Evolutionary conservation across 768 basidiomycete species (phyloP), one percentile per base, ranked within the genome.

Genomic region (Rhodotorula graminis): DNA sequence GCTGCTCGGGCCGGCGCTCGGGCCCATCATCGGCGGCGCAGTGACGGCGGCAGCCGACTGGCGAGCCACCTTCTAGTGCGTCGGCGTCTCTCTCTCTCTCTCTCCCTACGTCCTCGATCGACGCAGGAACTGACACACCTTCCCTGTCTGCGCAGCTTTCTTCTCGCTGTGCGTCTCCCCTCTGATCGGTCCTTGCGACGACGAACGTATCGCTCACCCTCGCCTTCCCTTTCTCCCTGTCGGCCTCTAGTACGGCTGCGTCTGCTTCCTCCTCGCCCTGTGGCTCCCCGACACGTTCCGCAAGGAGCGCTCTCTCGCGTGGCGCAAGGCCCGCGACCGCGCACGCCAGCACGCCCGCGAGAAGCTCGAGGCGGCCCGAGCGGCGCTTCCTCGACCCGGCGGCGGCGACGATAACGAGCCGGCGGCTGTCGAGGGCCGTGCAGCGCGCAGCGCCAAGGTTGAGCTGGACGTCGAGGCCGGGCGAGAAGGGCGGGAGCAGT

Each of bases 251-350:
- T 78, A 76, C 64, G 75, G 74, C 27, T 65, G 46, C 21, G 23
- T 61, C 33, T 73, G 70, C 49, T 55, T 69, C 33, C 55, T 61
- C 21, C 52, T 70, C 80, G 66, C 89, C 47, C 80, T 88, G 15
- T 73, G 68, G 78, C 90, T 93, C 83, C 86, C 85, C 69, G 92
- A 94, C 77, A 91, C 91, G 1, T 94, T 90, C 82, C 86, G 92
- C 27, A 82, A 85, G 66, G 90, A 93, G 77, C 88, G 93, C 57
- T 93, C 91, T 65, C 81, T 90, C 33, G 86, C 87, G 6, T 95
- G 93, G 80, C 90, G 90, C 78, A 83, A 84, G 50, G 87, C 88
- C 0, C 81, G 90, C 56, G 85, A 83, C 71, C 81, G 83, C 79
- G 23, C 74, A 6, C 33, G 19, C 23, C 47, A 60, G 31, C 67